Percentiles rank a stretch among this genome's conserved stretches.
These are phyloP conservation scores for Diospyros kaki DNA, from an alignment of 148 eudicot genomes.

Conservation along the genomic window DNA sequence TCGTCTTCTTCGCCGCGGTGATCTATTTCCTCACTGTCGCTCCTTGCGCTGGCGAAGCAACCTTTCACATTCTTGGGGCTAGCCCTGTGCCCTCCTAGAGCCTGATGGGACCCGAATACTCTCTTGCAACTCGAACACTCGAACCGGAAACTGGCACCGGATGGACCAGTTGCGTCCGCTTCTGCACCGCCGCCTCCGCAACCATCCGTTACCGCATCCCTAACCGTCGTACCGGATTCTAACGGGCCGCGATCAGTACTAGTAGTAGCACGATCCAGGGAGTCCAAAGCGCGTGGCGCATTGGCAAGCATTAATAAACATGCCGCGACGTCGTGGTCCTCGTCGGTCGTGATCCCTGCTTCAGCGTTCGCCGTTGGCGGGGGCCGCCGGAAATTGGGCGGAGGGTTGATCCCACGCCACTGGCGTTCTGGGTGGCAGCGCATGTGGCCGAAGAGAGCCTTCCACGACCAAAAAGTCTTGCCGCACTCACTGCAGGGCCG, in stretches of 20 bases:
- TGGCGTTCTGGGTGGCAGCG: slow-evolving; percentile 94
- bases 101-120: slow-evolving; percentile 80
- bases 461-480: slow-evolving; percentile 75
- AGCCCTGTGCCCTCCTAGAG: slow-evolving; percentile 88
- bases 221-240: slow-evolving; percentile 7
- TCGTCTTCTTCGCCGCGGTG: not conserved
- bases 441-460: slow-evolving; percentile 95
- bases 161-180: not conserved
- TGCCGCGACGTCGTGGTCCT: slow-evolving; percentile 59
- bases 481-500: slow-evolving; percentile 86
- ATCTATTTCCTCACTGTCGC: slow-evolving; percentile 12
- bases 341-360: slow-evolving; percentile 17
- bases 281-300: slow-evolving; percentile 13
- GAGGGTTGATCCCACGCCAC: slow-evolving; percentile 97
- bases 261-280: not conserved
- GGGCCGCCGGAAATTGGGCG: slow-evolving; percentile 36
- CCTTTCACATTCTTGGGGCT: slow-evolving; percentile 92
- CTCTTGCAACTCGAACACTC: slow-evolving; percentile 86
- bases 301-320: slow-evolving; percentile 61
- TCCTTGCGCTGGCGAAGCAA: slow-evolving; percentile 49
- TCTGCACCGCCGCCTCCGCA: not conserved
- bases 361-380: not conserved
- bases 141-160: slow-evolving; percentile 19
- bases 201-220: not conserved
- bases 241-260: not conserved